A percentile compares a stretch with the other conserved stretches of the same genome.
Evolutionary conservation across 2,329 filamentous ascomycete genomes (phyloP).

Genomic region (Trichoderma atrobrunneum): DNA sequence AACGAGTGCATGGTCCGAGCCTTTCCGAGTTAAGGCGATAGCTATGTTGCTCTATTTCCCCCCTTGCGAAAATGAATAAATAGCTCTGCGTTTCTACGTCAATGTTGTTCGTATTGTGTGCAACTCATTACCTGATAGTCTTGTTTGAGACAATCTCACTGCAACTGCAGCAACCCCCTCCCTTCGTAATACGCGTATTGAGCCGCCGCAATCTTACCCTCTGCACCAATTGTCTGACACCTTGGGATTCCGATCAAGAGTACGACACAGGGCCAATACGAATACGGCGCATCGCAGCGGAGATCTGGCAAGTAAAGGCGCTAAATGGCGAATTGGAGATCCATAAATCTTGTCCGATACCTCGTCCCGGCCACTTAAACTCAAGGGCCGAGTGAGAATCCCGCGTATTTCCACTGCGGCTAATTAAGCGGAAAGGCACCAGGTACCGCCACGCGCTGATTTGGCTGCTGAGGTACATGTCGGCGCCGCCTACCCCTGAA

Average conservation of each 20-base stretch:
- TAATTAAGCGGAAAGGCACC: background rate
- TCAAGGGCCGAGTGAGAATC: background rate
- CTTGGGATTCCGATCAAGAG: conserved; percentile 11
- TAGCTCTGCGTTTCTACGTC: background rate
- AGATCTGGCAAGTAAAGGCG: background rate
- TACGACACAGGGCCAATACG: conserved; percentile 8
- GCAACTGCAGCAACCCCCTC: background rate
- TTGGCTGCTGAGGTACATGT: background rate
- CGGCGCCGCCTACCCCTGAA: background rate
- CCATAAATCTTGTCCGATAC: background rate
- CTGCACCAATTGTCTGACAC: background rate
- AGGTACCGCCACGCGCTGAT: background rate
- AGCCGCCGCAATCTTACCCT: background rate
- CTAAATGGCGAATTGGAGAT: background rate
- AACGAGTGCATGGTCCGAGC: background rate
- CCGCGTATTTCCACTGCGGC: conserved; percentile 7
- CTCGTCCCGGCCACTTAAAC: background rate
- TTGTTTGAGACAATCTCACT: background rate
- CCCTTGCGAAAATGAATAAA: background rate
- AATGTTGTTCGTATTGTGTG: background rate
- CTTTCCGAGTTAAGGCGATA: background rate
- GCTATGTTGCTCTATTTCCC: background rate
- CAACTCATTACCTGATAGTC: background rate
- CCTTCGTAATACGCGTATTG: background rate
- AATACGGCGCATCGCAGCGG: conserved; percentile 4